Percentiles rank a stretch among this genome's conserved stretches.
These are phyloP conservation scores for Annulohypoxylon stygium DNA, from an alignment of 495 filamentous ascomycete genomes.

Conservation along the genomic window DNA sequence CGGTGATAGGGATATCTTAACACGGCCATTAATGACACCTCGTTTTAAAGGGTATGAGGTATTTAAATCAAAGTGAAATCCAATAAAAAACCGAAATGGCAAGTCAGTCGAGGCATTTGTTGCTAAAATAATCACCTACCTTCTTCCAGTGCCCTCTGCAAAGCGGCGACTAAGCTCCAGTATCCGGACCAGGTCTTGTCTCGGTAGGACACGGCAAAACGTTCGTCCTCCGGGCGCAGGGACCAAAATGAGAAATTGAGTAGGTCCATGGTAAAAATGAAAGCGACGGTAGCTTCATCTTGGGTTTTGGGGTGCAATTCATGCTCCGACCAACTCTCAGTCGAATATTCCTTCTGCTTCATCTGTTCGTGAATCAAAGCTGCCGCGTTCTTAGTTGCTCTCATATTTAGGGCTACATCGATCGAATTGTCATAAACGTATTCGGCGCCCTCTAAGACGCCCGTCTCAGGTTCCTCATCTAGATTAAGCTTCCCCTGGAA, in stretches of 20 bases:
- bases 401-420: constrained; percentile 87
- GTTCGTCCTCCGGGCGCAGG: constrained; percentile 68
- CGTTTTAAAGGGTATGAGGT: constrained; percentile 11
- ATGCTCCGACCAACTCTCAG: constrained; percentile 86
- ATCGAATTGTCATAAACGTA: constrained; percentile 93
- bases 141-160: constrained; percentile 92
- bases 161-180: constrained; percentile 89
- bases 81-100: neutral
- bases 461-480: constrained; percentile 73
- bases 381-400: constrained; percentile 83
- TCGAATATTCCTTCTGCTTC: constrained; percentile 85
- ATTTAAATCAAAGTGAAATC: constrained; percentile 7
- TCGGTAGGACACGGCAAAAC: constrained; percentile 84
- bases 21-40: constrained; percentile 41
- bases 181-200: constrained; percentile 92
- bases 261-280: constrained; percentile 97
- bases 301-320: constrained; percentile 89
- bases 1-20: constrained; percentile 88
- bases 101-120: constrained; percentile 16
- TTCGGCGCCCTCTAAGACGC: constrained; percentile 84
- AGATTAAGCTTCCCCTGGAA: constrained; percentile 68
- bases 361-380: constrained; percentile 81
- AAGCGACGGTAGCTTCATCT: constrained; percentile 82
- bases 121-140: constrained; percentile 61
- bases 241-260: constrained; percentile 99